A percentile compares a stretch with the other conserved stretches of the same genome.
phyloP scores from a whole-genome alignment of 345 rosid genomes.

The Eucalyptus albens region DNA sequence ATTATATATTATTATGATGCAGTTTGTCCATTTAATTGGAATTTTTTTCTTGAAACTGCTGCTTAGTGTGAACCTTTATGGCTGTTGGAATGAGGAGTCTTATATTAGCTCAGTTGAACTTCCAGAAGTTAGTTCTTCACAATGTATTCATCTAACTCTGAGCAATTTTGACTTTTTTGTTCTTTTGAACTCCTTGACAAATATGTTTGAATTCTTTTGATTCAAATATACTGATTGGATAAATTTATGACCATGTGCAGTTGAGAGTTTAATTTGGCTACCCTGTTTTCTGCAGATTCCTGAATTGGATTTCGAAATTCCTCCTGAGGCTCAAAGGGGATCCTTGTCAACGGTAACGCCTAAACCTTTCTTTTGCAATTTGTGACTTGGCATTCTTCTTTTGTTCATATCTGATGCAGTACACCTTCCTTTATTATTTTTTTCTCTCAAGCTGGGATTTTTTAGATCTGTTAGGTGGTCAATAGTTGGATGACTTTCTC shows the following conservation, averaged over 20 bases:
- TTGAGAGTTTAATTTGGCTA: not conserved
- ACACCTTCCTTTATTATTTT: not conserved
- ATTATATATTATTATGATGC: not conserved
- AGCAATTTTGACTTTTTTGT: not conserved
- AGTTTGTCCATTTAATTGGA: not conserved
- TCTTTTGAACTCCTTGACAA: not conserved
- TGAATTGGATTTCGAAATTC: slow-evolving; percentile 90
- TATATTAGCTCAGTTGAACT: not conserved
- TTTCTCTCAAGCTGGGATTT: not conserved
- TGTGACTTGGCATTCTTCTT: not conserved
- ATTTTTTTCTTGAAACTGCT: not conserved
- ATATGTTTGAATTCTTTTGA: not conserved
- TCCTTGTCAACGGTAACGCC: slow-evolving; percentile 66
- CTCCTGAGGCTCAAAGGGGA: slow-evolving; percentile 93
- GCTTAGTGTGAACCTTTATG: not conserved
- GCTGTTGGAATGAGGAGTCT: not conserved
- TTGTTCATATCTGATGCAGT: not conserved
- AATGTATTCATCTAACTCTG: not conserved
- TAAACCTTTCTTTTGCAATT: not conserved
- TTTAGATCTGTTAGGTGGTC: not conserved
- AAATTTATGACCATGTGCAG: not conserved
- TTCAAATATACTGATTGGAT: not conserved
- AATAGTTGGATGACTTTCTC: not conserved
- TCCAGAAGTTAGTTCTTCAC: not conserved
- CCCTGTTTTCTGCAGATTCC: slow-evolving; percentile 45